Evolutionary conservation across 495 filamentous ascomycete species (phyloP).

Genomic region (Penicillium egyptiacum): DNA sequence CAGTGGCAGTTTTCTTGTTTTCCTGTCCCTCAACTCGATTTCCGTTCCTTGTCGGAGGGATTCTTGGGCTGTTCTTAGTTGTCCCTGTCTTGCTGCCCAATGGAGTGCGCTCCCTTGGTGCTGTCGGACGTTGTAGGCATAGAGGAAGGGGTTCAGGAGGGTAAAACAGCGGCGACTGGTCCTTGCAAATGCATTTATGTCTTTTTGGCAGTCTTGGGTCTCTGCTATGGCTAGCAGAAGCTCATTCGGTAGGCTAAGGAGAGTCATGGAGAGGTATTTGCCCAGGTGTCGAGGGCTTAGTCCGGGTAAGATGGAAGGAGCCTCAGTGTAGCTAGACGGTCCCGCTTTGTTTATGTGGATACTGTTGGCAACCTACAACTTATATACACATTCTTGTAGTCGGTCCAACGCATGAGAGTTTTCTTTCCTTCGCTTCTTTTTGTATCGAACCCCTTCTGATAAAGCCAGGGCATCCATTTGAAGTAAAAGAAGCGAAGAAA

Average conservation of each 20-base stretch:
- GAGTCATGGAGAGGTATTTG: slow-evolving; percentile 2
- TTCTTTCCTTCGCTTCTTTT: no score
- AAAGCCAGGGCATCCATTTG: no score
- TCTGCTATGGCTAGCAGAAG: slow-evolving; percentile 3
- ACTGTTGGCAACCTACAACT: neutral
- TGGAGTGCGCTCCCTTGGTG: slow-evolving; percentile 3
- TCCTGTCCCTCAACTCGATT: neutral
- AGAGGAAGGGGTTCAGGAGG: slow-evolving; percentile 5
- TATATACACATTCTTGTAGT: neutral
- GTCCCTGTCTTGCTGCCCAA: slow-evolving; percentile 4
- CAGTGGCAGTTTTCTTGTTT: neutral
- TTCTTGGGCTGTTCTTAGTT: neutral
- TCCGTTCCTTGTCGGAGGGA: slow-evolving; percentile 3
- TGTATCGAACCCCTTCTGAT: no score
- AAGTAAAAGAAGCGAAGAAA: no score
- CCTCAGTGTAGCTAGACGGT: neutral
- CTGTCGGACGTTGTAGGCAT: slow-evolving; percentile 4
- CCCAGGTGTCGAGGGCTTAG: neutral
- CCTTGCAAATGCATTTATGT: slow-evolving; percentile 8
- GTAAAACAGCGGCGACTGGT: neutral
- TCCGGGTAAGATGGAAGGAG: neutral
- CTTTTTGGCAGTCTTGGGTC: neutral
- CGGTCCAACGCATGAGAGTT: no score
- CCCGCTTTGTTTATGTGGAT: slow-evolving; percentile 5
- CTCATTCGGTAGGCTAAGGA: slow-evolving; percentile 7